phyloP scores from a whole-genome alignment of 352 stramenopile genomes.

The Thraustochytrium striatum region DNA sequence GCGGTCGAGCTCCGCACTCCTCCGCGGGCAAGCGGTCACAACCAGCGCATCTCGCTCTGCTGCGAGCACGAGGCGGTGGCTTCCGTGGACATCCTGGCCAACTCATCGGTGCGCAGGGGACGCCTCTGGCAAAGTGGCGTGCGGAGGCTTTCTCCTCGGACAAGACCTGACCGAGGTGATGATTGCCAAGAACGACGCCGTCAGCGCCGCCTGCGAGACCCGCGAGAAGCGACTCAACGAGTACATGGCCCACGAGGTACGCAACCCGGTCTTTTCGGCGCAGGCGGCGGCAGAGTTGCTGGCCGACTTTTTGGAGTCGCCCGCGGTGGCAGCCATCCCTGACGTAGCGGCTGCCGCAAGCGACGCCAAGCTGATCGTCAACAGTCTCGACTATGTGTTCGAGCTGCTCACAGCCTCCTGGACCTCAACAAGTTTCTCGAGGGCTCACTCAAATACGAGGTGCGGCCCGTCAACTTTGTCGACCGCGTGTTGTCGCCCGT shows the following conservation, averaged over 20 bases:
- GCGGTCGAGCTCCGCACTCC: no score
- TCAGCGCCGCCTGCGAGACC: not conserved
- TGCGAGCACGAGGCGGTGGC: no score
- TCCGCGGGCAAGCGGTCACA: no score
- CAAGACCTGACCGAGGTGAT: slow-evolving; percentile 35
- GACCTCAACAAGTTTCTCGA: slow-evolving; percentile 43
- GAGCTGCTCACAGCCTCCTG: slow-evolving; percentile 50
- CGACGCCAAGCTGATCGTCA: slow-evolving; percentile 42
- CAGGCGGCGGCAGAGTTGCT: slow-evolving; percentile 21
- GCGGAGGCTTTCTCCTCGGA: no score
- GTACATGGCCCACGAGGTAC: slow-evolving; percentile 50
- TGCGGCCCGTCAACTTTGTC: not conserved
- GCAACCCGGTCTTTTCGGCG: slow-evolving; percentile 45
- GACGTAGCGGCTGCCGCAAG: no score
- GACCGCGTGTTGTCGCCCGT: slow-evolving; percentile 15
- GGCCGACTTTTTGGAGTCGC: not conserved
- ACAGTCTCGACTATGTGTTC: slow-evolving; percentile 43
- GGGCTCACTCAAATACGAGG: not conserved
- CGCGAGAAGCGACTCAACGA: slow-evolving; percentile 44
- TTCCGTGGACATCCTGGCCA: no score
- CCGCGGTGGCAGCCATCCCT: no score
- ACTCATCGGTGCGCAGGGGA: no score
- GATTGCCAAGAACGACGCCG: not conserved
- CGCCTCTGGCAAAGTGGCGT: no score
- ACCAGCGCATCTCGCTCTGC: no score